Base-by-base conservation (phyloP, 768 basidiomycete species). In the Amanita thiersii region DNA sequence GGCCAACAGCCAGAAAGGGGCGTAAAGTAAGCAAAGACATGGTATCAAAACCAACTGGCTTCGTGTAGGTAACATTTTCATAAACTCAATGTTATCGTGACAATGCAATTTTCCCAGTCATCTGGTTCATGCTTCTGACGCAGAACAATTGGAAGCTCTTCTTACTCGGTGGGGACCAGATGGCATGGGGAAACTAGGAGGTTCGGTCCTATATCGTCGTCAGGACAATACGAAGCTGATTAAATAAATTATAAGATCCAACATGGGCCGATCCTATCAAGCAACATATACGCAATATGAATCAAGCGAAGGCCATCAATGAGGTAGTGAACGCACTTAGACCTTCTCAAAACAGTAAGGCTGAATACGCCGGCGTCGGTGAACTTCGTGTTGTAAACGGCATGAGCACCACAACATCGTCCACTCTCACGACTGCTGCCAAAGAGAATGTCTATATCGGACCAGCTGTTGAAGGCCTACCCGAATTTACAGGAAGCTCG, bases 191-290 rank as follows among this genome's bases (percentile, higher is more conserved):
- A 92, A 93, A 62, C 65, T 92, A 38, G 87, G 84, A 66, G 83
- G 89, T 89, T 54, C 37, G 29, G 44, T 53, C 36, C 37, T 32
- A 42, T 37, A 45, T 45, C 38, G 47, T 44, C 47, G 39, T 29
- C 35, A 46, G 45, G 30, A 43, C 42, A 48, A 20, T 9, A 10
- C 10, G 26, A 28, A 28, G 8, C 42, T 43, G 24, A 43, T 17
- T 15, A 37, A 28, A n/a, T 28, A 21, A 12, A 14, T n/a, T n/a
- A n/a, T 51, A 52, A 90, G 89, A 88, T 71, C 88, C 88, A 49
- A 76, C 72, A 47, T 92, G 90, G 90, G 88, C 87, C 31, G 73
- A 69, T 58, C 86, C 87, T 48, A 90, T 92, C 66, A 92, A 91
- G 68, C 72, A 80, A 55, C 73, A 75, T 37, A 72, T 90, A 45